phyloP scores from a whole-genome alignment of 2,329 filamentous ascomycete genomes.

The Colletotrichum acutatum region DNA sequence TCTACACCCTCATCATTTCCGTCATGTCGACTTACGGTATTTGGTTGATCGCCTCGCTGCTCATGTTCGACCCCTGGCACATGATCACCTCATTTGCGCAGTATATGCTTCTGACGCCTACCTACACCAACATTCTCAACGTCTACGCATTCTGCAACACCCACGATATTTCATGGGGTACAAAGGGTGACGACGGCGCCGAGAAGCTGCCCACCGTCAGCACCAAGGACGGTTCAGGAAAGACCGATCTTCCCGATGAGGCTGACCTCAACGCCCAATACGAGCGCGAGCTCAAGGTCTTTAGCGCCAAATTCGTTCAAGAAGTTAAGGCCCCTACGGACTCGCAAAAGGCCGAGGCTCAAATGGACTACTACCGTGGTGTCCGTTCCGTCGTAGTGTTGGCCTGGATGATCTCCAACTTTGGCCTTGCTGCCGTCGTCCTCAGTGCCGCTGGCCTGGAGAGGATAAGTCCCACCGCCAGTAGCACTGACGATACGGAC shows the following conservation, averaged over 20 bases:
- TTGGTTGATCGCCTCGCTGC: conserved; percentile 88
- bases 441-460: conserved; percentile 87
- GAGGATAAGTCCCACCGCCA: conserved; percentile 61
- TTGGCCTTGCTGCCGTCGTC: conserved; percentile 87
- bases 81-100: conserved; percentile 97
- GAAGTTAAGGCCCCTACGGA: conserved; percentile 71
- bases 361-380: conserved; percentile 98
- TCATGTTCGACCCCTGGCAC: conserved; percentile 99
- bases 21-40: conserved; percentile 92
- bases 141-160: conserved; percentile 99
- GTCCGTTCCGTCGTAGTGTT: conserved; percentile 93
- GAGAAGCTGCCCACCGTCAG: conserved; percentile 90
- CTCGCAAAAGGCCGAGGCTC: conserved; percentile 75
- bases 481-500: conserved; percentile 55
- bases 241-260: conserved; percentile 96
- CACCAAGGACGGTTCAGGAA: conserved; percentile 88
- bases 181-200: conserved; percentile 96
- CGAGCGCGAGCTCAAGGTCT: conserved; percentile 82
- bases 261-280: conserved; percentile 96
- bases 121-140: conserved; percentile 98
- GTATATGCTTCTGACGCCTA: conserved; percentile 94
- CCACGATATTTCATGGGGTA: conserved; percentile 97
- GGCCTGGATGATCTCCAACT: conserved; percentile 96
- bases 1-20: conserved; percentile 94
- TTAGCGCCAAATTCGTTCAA: conserved; percentile 78